phyloP scores from a whole-genome alignment of 1,284 basidiomycete genomes.

The Fomitopsis pinicola region DNA sequence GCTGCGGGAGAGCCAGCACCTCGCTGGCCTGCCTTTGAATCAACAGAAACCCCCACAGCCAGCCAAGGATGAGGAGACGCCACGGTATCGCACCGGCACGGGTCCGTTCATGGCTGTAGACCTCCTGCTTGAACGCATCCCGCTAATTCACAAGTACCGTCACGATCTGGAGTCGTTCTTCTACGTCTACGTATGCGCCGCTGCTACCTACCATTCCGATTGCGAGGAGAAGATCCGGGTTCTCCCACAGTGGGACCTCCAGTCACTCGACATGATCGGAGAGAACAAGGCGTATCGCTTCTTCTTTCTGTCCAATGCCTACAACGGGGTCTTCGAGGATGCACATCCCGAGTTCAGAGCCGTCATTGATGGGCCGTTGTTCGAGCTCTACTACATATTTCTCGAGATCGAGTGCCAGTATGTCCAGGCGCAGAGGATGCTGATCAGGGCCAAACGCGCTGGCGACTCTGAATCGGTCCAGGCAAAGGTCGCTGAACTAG shows the following conservation, averaged over 20 bases:
- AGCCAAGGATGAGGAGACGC: too few species aligned
- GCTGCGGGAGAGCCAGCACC: not conserved
- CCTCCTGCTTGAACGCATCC: conserved; percentile 10
- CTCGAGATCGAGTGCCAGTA: not conserved
- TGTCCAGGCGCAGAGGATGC: too few species aligned
- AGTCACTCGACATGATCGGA: not conserved
- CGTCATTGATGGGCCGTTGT: too few species aligned
- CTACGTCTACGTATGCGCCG: conserved; percentile 14
- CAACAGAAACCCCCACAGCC: too few species aligned
- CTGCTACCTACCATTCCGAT: not conserved
- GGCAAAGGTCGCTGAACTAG: not conserved
- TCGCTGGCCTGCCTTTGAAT: too few species aligned
- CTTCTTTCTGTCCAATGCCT: not conserved
- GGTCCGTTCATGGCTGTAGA: conserved; percentile 25
- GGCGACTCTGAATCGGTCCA: not conserved
- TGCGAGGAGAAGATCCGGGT: not conserved
- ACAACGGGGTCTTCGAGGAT: too few species aligned
- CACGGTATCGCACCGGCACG: conserved; percentile 20
- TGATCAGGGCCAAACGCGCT: not conserved
- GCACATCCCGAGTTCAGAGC: too few species aligned
- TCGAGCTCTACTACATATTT: too few species aligned
- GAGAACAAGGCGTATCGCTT: not conserved
- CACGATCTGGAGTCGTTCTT: conserved; percentile 30
- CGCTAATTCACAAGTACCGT: conserved; percentile 22
- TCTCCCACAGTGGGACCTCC: not conserved